Evolutionary conservation across 352 stramenopile species (phyloP), one percentile per base, ranked within the genome.

Genomic region (Pythium phragmiticola): DNA sequence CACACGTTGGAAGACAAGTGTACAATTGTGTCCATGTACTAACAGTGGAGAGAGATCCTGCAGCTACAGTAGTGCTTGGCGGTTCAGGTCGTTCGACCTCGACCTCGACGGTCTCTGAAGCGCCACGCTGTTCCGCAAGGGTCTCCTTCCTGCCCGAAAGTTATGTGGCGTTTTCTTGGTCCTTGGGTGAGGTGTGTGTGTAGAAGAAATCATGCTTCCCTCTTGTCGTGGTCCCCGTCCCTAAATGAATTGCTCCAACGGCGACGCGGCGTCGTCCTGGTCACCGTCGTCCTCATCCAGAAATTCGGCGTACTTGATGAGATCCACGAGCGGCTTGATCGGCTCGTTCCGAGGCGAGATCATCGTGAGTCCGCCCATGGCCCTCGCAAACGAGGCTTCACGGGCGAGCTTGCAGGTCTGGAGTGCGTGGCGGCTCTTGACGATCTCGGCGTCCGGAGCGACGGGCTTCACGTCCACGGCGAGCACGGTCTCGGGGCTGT

Each of bases 231-330:
- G 26, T 2, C 26, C 26, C 26, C 26, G 26, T 11, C 8, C 60
- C 54, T 87, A 88, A 73, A 85, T 80, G 78, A 77, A 87, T 66
- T 79, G 70, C 56, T 87, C 77, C 55, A 79, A 75, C 21, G 72
- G 72, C 65, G 45, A 74, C 37, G 56, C 87, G 11, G 52, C 19
- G 11, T 53, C 52, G 34, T 57, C 77, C 59, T 84, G 2, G 26
- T 30, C 26, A 30, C 26, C 66, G 67, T 91, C 52, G 34, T 57
- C 77, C 59, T 83, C 66, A 67, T 91, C 53, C 8, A 93, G 77
- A 60, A 89, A 75, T 65, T 89, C 84, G 21, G 84, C 84, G 64
- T 91, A 91, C 79, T 93, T 89, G 76, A 93, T 93, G 48, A 93
- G 61, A 61, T 93, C 84, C 41, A 93, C 73, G 64, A 81, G 79